Evolutionary conservation across 2,329 filamentous ascomycete species (phyloP).

Genomic region (Talaromyces sp.): DNA sequence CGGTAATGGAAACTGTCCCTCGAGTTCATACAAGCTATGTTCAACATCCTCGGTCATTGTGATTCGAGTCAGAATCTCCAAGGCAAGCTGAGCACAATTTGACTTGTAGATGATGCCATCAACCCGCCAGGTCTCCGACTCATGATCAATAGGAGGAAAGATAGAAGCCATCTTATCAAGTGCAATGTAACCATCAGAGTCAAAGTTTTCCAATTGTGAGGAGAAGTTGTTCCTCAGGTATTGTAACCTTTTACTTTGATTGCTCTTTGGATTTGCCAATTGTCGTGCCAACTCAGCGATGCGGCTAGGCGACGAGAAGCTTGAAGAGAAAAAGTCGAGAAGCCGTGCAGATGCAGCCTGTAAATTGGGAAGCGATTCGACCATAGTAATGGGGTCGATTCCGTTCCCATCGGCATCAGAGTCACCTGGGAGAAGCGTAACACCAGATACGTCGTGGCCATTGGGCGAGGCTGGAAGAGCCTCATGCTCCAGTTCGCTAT

Average conservation of each 20-base stretch:
- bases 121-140: slow-evolving; percentile 27
- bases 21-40: slow-evolving; percentile 27
- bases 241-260: slow-evolving; percentile 26
- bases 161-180: slow-evolving; percentile 25
- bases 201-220: slow-evolving; percentile 24
- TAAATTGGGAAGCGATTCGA: slow-evolving; percentile 38
- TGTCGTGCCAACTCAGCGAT: slow-evolving; percentile 28
- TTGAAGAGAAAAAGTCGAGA: slow-evolving; percentile 33
- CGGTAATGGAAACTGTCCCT: slow-evolving; percentile 29
- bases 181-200: slow-evolving; percentile 34
- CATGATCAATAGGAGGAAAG: slow-evolving; percentile 22
- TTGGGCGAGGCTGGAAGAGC: background rate
- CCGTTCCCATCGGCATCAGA: slow-evolving; percentile 25
- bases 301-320: slow-evolving; percentile 21
- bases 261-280: slow-evolving; percentile 26
- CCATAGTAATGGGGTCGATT: slow-evolving; percentile 32
- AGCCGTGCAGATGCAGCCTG: slow-evolving; percentile 30
- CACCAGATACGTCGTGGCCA: slow-evolving; percentile 29
- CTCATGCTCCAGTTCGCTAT: slow-evolving; percentile 3
- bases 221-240: slow-evolving; percentile 23
- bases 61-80: slow-evolving; percentile 32
- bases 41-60: slow-evolving; percentile 18
- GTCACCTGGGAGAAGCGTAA: slow-evolving; percentile 29
- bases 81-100: slow-evolving; percentile 41
- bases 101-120: slow-evolving; percentile 38